A percentile compares a stretch with the other conserved stretches of the same genome.
Evolutionary conservation across 805 yeast genomes (phyloP).

Genomic region (Komagataella pseudopastoris): DNA sequence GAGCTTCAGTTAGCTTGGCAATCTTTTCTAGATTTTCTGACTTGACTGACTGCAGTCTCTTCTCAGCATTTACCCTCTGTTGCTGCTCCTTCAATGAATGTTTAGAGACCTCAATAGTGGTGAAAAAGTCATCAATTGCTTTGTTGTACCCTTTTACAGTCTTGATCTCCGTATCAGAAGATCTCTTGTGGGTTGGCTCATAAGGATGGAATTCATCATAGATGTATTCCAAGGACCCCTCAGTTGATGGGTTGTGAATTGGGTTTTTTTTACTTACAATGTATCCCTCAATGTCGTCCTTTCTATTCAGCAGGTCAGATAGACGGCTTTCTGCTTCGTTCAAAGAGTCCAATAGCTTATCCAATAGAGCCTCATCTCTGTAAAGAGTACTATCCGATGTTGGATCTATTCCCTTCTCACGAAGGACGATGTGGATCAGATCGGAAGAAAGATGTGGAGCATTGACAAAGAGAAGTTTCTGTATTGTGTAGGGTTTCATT

Average conservation of each 20-base stretch:
- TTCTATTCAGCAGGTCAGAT: conserved; percentile 18
- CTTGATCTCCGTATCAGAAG: conserved; percentile 21
- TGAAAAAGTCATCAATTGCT: conserved; percentile 74
- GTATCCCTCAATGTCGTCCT: conserved; percentile 35
- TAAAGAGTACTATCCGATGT: conserved; percentile 17
- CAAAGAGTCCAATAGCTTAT: conserved; percentile 26
- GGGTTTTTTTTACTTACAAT: conserved; percentile 52
- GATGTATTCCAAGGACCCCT: conserved; percentile 19
- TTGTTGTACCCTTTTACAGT: conserved; percentile 57
- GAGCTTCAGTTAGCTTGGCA: conserved; percentile 48
- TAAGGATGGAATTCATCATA: conserved; percentile 45
- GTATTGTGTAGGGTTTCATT: conserved; percentile 43
- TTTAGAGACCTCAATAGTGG: conserved; percentile 74
- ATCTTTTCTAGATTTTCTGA: conserved; percentile 62
- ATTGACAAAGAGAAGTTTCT: conserved; percentile 54
- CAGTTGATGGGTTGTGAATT: conserved; percentile 25
- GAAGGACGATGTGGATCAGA: conserved; percentile 48
- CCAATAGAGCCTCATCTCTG: conserved; percentile 15
- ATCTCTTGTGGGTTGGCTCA: conserved; percentile 22
- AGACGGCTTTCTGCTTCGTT: conserved; percentile 32
- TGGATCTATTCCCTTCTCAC: conserved; percentile 31
- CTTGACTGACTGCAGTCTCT: conserved; percentile 61
- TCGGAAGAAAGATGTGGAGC: conserved; percentile 72
- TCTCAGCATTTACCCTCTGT: conserved; percentile 64
- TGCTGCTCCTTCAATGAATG: conserved; percentile 61